These are phyloP conservation scores for Sporothrix brasiliensis DNA, from an alignment of 2,329 filamentous ascomycete genomes.

Conservation along the genomic window DNA sequence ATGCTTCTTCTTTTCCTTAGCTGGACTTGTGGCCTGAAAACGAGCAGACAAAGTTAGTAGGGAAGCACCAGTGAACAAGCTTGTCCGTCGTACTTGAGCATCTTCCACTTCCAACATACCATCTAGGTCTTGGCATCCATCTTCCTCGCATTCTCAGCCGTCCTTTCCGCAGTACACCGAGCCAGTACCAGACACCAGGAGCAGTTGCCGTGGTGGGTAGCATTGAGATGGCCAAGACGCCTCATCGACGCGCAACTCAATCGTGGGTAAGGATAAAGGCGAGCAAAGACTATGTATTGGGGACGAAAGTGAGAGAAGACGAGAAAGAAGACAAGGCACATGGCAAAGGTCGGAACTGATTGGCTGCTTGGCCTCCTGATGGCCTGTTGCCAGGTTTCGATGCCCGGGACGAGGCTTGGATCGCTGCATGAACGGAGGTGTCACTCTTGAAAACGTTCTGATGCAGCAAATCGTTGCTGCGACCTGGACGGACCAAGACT, in stretches of 20 bases:
- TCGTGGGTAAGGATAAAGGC: not conserved
- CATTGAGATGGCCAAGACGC: slow-evolving; percentile 11
- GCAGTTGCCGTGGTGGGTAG: not conserved
- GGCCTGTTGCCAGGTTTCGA: slow-evolving; percentile 17
- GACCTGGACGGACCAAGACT: not conserved
- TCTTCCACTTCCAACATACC: not conserved
- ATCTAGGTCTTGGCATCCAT: not conserved
- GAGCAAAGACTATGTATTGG: not conserved
- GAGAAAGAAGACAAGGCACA: not conserved
- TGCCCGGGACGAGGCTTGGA: not conserved
- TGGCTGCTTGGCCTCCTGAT: not conserved
- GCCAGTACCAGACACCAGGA: slow-evolving; percentile 11
- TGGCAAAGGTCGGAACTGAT: not conserved
- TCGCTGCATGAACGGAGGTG: slow-evolving; percentile 25
- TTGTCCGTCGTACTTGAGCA: not conserved
- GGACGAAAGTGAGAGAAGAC: not conserved
- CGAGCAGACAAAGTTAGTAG: not conserved
- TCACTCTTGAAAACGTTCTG: slow-evolving; percentile 3
- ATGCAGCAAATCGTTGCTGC: slow-evolving; percentile 15
- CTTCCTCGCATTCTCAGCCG: not conserved
- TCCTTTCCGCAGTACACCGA: not conserved
- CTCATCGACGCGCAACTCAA: slow-evolving; percentile 26
- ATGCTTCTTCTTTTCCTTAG: too few relatives aligned
- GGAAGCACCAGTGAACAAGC: not conserved
- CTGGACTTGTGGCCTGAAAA: too few relatives aligned